Percentiles rank a stretch among this genome's conserved stretches.
phyloP scores from a whole-genome alignment of 2,329 filamentous ascomycete species.

The Juglanconis juglandina region DNA sequence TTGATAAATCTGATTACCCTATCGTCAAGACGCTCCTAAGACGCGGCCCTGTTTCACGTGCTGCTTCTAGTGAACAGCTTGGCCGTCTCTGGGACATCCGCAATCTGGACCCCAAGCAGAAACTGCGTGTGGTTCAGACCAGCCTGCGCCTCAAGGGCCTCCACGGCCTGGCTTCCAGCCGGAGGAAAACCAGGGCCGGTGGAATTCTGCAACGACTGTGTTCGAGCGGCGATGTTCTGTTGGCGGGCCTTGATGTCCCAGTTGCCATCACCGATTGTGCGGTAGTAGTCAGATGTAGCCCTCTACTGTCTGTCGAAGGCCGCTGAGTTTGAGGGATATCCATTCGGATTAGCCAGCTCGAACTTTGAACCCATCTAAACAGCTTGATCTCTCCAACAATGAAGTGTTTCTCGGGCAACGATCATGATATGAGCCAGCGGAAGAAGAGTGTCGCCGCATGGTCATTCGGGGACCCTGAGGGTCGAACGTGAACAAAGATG shows the following conservation, averaged over 20 bases:
- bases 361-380: neutral
- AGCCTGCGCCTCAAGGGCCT: neutral
- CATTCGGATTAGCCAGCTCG: neutral
- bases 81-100: neutral
- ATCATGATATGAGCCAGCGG: neutral
- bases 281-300: neutral
- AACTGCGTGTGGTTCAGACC: neutral
- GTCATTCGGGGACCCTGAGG: neutral
- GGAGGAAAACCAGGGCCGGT: neutral
- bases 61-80: neutral
- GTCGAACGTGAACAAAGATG: neutral
- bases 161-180: neutral
- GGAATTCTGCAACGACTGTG: neutral
- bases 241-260: neutral
- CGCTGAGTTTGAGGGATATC: neutral
- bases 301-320: neutral
- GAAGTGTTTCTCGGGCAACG: neutral
- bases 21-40: neutral
- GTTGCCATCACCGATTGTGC: neutral
- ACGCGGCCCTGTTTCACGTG: neutral
- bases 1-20: neutral
- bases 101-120: neutral
- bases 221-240: neutral
- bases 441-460: neutral
- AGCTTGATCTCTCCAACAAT: neutral